These are phyloP conservation scores for Saccharata proteae DNA, from an alignment of 2,329 filamentous ascomycete species.

Conservation along the genomic window DNA sequence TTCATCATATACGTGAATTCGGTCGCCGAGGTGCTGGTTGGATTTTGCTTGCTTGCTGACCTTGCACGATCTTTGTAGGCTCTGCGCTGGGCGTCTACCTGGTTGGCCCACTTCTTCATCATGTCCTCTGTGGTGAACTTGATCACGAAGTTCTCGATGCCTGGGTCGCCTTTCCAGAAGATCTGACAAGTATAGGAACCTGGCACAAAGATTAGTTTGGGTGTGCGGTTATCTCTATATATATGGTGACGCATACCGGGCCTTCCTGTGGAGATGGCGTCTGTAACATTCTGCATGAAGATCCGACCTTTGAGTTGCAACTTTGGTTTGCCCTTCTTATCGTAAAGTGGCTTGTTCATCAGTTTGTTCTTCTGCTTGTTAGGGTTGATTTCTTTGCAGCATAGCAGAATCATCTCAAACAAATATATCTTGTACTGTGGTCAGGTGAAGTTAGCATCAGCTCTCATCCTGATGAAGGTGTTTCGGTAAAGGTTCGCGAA, in stretches of 20 bases:
- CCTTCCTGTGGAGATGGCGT: conserved; percentile 77
- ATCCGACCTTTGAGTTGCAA: conserved; percentile 93
- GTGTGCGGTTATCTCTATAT: too few relatives aligned
- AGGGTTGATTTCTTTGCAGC: conserved; percentile 87
- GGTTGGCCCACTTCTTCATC: conserved; percentile 82
- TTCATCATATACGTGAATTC: conserved; percentile 75
- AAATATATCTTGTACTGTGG: conserved; percentile 92
- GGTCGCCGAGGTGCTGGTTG: conserved; percentile 45
- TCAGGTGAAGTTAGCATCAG: conserved; percentile 6
- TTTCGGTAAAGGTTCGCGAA: too few relatives aligned
- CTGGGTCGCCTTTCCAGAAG: conserved; percentile 95
- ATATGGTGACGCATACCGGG: conserved; percentile 51
- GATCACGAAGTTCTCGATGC: conserved; percentile 92
- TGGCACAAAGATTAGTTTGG: conserved; percentile 28
- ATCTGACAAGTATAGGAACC: conserved; percentile 93
- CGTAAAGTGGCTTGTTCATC: conserved; percentile 55
- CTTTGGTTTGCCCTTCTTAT: conserved; percentile 60
- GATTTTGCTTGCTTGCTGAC: conserved; percentile 30
- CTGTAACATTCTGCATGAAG: conserved; percentile 98
- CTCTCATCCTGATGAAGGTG: too few relatives aligned
- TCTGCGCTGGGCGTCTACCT: conserved; percentile 63
- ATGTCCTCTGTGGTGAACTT: conserved; percentile 83
- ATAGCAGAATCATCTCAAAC: conserved; percentile 88
- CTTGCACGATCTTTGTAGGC: conserved; percentile 34
- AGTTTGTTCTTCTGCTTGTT: conserved; percentile 64